A percentile compares a stretch with the other conserved stretches of the same genome.
phyloP scores from a whole-genome alignment of 2,329 filamentous ascomycete genomes.

The Xylariaceae sp. region DNA sequence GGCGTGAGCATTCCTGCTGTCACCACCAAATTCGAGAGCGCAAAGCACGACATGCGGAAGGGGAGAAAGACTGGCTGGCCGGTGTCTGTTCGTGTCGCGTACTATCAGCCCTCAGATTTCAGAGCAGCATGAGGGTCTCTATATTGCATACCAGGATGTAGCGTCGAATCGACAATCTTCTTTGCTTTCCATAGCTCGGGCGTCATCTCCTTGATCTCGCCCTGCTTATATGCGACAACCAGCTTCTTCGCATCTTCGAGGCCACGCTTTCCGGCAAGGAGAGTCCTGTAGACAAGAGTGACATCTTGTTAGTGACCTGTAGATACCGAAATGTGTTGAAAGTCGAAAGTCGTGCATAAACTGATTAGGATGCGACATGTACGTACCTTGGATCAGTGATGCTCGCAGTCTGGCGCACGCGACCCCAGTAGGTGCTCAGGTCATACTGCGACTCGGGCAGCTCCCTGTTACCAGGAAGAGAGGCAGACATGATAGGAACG shows the following conservation, averaged over 20 bases:
- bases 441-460: constrained; percentile 91
- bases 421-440: constrained; percentile 88
- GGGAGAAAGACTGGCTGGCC: constrained; percentile 88
- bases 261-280: constrained; percentile 72
- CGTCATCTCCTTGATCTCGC: constrained; percentile 74
- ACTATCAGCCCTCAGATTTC: constrained; percentile 18
- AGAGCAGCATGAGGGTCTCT: neutral
- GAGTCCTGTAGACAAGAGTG: constrained; percentile 57
- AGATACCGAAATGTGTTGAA: neutral
- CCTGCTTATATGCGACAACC: constrained; percentile 81
- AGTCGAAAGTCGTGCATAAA: neutral
- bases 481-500: constrained; percentile 55
- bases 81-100: constrained; percentile 59
- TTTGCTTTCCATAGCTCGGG: constrained; percentile 92
- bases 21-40: constrained; percentile 88
- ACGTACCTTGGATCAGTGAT: constrained; percentile 94
- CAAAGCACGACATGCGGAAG: constrained; percentile 96
- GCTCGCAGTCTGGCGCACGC: constrained; percentile 82
- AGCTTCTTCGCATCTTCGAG: constrained; percentile 83
- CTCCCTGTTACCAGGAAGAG: constrained; percentile 67
- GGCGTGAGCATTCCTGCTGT: constrained; percentile 97
- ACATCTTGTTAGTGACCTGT: constrained; percentile 16
- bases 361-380: constrained; percentile 1
- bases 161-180: constrained; percentile 92
- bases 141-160: constrained; percentile 78